Percentiles rank a stretch among this genome's conserved stretches.
phyloP scores from a whole-genome alignment of 306 rosid species.

The Cucumis cinereus region DNA sequence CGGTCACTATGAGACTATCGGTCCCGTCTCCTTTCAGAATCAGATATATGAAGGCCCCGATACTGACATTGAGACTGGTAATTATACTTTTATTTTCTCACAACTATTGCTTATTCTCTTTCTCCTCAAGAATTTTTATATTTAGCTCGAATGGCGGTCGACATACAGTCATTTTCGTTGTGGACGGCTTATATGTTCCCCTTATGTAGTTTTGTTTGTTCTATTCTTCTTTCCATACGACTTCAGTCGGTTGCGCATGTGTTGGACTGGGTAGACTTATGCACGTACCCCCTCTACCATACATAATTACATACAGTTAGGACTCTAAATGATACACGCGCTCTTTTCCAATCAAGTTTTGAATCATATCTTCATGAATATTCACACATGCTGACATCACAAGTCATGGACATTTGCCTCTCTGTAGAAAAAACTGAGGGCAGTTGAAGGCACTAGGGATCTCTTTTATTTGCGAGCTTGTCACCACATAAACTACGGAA shows the following conservation, averaged over 20 bases:
- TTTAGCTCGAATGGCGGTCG: neutral
- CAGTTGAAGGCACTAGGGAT: neutral
- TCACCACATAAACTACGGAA: neutral
- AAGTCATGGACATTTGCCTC: neutral
- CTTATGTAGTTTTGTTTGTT: neutral
- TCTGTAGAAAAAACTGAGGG: neutral
- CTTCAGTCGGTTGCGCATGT: neutral
- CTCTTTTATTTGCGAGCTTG: neutral
- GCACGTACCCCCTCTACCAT: neutral
- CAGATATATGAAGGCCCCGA: conserved; percentile 98
- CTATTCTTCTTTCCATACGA: neutral
- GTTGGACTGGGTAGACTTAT: neutral
- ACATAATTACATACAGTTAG: neutral
- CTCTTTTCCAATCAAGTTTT: neutral
- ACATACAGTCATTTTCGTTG: neutral
- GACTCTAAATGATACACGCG: neutral
- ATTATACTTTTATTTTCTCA: neutral
- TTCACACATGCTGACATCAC: neutral
- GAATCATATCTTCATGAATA: neutral
- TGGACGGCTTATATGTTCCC: neutral
- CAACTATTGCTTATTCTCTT: neutral
- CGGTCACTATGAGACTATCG: conserved; percentile 73
- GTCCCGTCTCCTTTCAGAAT: conserved; percentile 50
- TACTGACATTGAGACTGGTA: conserved; percentile 94
- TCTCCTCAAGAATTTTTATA: neutral